These are phyloP conservation scores for Cryoendolithus antarcticus DNA, from an alignment of 2,329 filamentous ascomycete species.

Conservation along the genomic window DNA sequence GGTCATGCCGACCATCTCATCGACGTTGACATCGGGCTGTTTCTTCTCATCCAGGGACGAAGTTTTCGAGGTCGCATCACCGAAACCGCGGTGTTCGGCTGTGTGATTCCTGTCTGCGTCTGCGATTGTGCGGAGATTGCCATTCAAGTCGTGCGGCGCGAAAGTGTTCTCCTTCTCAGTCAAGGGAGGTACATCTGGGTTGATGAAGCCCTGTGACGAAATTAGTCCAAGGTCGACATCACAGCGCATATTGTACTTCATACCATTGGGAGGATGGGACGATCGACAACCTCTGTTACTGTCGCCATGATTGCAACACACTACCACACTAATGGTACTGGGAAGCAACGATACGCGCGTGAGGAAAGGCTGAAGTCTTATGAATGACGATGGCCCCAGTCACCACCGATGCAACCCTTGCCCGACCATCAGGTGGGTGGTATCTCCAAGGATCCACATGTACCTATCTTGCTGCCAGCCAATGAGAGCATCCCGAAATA, in stretches of 20 bases:
- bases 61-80: not conserved
- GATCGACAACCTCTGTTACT: constrained; percentile 22
- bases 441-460: no score
- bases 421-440: no score
- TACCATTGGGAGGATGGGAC: constrained; percentile 21
- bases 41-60: constrained; percentile 14
- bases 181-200: constrained; percentile 21
- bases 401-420: no score
- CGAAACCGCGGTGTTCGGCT: no score
- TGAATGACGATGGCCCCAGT: no score
- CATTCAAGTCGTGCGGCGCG: not conserved
- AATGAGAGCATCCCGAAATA: no score
- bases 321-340: no score
- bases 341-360: no score
- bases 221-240: no score
- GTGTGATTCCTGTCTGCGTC: no score
- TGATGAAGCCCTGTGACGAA: constrained; percentile 15
- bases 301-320: constrained; percentile 11
- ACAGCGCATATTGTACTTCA: not conserved
- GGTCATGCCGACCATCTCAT: constrained; percentile 17
- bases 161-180: constrained; percentile 27
- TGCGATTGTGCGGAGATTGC: not conserved
- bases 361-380: no score
- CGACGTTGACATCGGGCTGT: constrained; percentile 14
- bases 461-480: no score